Conservation (phyloP, 768 basidiomycete species). For the Tricholoma bakamatsutake region DNA sequence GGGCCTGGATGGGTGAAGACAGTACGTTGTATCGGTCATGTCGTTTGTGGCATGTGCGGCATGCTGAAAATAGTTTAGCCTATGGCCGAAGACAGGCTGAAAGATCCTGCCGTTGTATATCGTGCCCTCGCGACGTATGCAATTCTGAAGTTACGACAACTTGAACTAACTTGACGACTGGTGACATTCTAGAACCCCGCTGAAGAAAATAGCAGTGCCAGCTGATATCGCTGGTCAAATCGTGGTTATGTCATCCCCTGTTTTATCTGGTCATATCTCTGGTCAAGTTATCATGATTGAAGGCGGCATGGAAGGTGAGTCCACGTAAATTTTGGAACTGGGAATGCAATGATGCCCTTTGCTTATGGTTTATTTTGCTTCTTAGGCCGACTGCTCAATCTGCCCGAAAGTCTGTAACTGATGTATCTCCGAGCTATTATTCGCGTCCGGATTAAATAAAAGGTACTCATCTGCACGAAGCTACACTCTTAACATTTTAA, state of each 20-base stretch:
- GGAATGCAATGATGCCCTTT: background rate
- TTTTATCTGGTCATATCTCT: conserved; percentile 63
- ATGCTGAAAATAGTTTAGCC: conserved; percentile 21
- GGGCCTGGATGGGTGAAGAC: conserved; percentile 68
- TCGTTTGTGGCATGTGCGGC: background rate
- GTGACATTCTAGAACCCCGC: conserved; percentile 43
- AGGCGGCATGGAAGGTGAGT: conserved; percentile 60
- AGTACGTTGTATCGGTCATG: conserved; percentile 12
- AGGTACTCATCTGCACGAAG: too few species aligned
- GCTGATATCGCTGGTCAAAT: conserved; percentile 64
- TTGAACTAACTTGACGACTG: background rate
- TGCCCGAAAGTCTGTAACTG: background rate
- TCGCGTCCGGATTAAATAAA: too few species aligned
- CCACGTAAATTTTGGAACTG: background rate
- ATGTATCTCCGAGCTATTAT: background rate
- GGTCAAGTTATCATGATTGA: conserved; percentile 68
- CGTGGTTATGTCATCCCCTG: conserved; percentile 50
- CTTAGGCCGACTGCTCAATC: conserved; percentile 28
- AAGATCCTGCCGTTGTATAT: conserved; percentile 48
- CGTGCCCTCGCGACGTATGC: conserved; percentile 64
- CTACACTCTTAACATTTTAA: too few species aligned
- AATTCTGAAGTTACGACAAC: background rate
- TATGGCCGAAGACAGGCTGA: conserved; percentile 52
- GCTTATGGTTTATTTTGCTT: background rate
- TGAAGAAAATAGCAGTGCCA: conserved; percentile 62